Percentiles rank a stretch among this genome's conserved stretches.
phyloP scores from a whole-genome alignment of 805 yeast species.

The Saturnispora saitoi region DNA sequence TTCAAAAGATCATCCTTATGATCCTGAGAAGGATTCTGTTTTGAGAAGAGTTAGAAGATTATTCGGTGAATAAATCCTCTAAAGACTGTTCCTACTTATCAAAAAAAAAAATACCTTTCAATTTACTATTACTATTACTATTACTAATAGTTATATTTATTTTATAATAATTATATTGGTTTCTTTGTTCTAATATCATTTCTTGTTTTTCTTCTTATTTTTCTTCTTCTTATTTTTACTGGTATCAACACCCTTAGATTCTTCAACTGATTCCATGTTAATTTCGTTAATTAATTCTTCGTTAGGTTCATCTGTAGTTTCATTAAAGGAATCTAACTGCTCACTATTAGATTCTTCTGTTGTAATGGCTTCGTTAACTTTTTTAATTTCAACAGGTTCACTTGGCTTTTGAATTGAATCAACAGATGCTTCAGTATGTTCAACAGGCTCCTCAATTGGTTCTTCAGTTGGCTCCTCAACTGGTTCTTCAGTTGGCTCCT shows the following conservation, averaged over 20 bases:
- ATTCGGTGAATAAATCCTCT: conserved; percentile 61
- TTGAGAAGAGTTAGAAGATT: conserved; percentile 89
- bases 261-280: conserved; percentile 1
- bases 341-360: neutral
- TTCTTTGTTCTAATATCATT: conserved; percentile 3
- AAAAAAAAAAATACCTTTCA: neutral
- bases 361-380: neutral
- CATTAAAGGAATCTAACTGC: neutral
- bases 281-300: conserved; percentile 3
- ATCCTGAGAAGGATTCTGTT: conserved; percentile 96
- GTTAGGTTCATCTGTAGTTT: conserved; percentile 1
- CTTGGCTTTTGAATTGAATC: conserved; percentile 5
- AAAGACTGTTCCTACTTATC: neutral
- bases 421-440: neutral
- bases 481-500: neutral
- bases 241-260: neutral
- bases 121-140: neutral
- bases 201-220: conserved; percentile 28
- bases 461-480: conserved; percentile 2
- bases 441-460: neutral
- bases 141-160: neutral
- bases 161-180: neutral
- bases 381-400: conserved; percentile 11
- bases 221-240: conserved; percentile 18
- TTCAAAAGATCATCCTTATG: conserved; percentile 96